These are phyloP conservation scores for Ilyonectria destructans DNA, from an alignment of 2,329 filamentous ascomycete genomes.

Conservation along the genomic window DNA sequence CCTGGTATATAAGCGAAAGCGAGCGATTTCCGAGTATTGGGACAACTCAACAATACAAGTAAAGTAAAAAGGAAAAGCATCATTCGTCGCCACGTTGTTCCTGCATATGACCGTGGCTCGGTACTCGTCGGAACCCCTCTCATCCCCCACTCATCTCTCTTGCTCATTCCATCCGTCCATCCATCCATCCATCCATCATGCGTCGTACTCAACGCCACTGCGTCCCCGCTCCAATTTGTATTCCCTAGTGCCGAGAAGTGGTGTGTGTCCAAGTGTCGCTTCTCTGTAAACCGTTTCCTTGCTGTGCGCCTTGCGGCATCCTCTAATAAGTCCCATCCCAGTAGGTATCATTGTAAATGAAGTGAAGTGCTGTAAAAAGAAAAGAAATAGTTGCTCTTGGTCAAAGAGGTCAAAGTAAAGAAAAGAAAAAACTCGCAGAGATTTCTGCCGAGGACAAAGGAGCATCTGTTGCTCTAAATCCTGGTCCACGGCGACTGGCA, in stretches of 20 bases:
- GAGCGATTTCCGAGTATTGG: conserved; percentile 44
- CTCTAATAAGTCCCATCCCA: conserved; percentile 56
- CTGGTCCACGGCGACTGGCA: conserved; percentile 48
- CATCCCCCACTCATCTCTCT: conserved; percentile 28
- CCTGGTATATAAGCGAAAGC: conserved; percentile 48
- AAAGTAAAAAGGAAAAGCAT: conserved; percentile 31
- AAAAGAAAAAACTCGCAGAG: conserved; percentile 42
- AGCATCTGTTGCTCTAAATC: not conserved
- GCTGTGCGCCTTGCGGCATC: conserved; percentile 59
- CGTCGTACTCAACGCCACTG: conserved; percentile 41
- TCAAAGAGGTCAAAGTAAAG: conserved; percentile 36
- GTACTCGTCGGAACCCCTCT: conserved; percentile 16
- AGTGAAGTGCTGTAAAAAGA: conserved; percentile 43
- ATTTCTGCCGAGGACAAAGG: conserved; percentile 5
- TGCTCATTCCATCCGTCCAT: conserved; percentile 31
- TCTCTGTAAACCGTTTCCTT: conserved; percentile 44
- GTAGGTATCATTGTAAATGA: conserved; percentile 54
- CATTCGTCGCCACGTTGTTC: conserved; percentile 46
- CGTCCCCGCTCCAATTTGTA: conserved; percentile 39
- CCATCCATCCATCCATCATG: conserved; percentile 30
- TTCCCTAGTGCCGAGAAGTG: conserved; percentile 47
- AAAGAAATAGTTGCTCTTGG: conserved; percentile 48
- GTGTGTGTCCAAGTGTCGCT: conserved; percentile 52
- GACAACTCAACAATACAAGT: conserved; percentile 34
- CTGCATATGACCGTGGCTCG: conserved; percentile 45